Evolutionary conservation across 306 rosid genomes (phyloP).

Genomic region (Vigna unguiculata): DNA sequence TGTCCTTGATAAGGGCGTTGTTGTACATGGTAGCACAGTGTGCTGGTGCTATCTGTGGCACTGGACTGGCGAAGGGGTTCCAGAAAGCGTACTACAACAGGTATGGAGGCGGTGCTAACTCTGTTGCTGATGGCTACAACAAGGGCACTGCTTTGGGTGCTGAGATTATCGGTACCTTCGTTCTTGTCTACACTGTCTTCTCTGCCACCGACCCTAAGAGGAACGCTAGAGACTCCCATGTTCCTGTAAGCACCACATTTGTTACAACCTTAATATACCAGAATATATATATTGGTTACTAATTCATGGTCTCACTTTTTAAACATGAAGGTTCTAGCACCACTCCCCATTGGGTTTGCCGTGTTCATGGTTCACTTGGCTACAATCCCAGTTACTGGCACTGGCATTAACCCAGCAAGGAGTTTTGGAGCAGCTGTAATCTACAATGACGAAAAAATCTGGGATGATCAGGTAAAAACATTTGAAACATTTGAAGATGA

Average conservation of each 20-base stretch:
- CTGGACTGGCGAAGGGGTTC: slow-evolving; percentile 85
- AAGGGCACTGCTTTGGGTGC: slow-evolving; percentile 88
- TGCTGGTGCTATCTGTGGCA: slow-evolving; percentile 79
- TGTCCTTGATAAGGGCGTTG: slow-evolving; percentile 72
- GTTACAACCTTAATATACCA: too few relatives aligned
- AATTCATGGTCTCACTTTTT: neutral
- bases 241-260: slow-evolving; percentile 86
- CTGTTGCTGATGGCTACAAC: slow-evolving; percentile 58
- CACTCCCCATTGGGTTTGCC: slow-evolving; percentile 93
- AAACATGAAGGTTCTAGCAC: slow-evolving; percentile 77
- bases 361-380: slow-evolving; percentile 99
- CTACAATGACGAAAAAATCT: slow-evolving; percentile 61
- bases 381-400: slow-evolving; percentile 89
- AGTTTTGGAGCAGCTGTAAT: slow-evolving; percentile 95
- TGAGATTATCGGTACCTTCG: slow-evolving; percentile 94
- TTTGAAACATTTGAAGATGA: too few relatives aligned
- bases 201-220: slow-evolving; percentile 96
- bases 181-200: slow-evolving; percentile 97
- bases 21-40: slow-evolving; percentile 82
- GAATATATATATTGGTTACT: too few relatives aligned
- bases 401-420: slow-evolving; percentile 99
- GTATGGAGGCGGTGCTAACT: slow-evolving; percentile 87
- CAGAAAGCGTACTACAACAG: slow-evolving; percentile 62
- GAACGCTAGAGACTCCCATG: slow-evolving; percentile 90
- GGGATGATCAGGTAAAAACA: slow-evolving; percentile 83